These are phyloP conservation scores for Globisporangium rhizosaccharum DNA, from an alignment of 352 stramenopile genomes.

Conservation along the genomic window DNA sequence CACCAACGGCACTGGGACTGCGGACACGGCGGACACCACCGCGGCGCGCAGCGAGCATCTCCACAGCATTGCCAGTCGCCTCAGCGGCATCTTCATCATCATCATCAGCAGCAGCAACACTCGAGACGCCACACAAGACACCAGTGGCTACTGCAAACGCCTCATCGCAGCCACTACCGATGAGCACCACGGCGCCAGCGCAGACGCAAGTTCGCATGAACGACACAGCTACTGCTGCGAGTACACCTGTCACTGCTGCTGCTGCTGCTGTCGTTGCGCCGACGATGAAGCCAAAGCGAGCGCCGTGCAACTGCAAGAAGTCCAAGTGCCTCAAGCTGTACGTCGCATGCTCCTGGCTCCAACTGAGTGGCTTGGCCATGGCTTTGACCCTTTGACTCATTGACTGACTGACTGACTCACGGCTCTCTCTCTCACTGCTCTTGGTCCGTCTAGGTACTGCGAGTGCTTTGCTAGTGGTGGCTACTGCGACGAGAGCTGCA, in stretches of 20 bases:
- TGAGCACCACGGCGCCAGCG: not conserved
- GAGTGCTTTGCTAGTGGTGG: constrained; percentile 93
- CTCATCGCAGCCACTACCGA: not conserved
- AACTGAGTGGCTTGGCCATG: not conserved
- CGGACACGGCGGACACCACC: constrained; percentile 1
- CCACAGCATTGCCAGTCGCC: not conserved
- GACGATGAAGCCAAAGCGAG: constrained; percentile 34
- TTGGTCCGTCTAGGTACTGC: constrained; percentile 68
- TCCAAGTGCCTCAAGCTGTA: constrained; percentile 96
- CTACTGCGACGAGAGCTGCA: constrained; percentile 91
- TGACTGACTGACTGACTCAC: not conserved
- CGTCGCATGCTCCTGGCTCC: constrained; percentile 1
- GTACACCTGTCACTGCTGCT: not conserved
- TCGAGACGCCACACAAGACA: constrained; percentile 7
- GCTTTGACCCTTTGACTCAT: not conserved
- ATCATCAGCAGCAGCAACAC: not conserved
- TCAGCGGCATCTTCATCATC: not conserved
- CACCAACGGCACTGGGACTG: not conserved
- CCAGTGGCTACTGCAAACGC: not conserved
- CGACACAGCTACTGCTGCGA: not conserved
- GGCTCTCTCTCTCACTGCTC: not conserved
- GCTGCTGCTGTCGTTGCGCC: not conserved
- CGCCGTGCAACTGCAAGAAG: constrained; percentile 96
- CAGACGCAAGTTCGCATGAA: not conserved
- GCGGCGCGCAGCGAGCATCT: constrained; percentile 4